These are phyloP conservation scores for Leptomonas pyrrhocoris DNA, from an alignment of 208 protist genomes.

Conservation along the genomic window DNA sequence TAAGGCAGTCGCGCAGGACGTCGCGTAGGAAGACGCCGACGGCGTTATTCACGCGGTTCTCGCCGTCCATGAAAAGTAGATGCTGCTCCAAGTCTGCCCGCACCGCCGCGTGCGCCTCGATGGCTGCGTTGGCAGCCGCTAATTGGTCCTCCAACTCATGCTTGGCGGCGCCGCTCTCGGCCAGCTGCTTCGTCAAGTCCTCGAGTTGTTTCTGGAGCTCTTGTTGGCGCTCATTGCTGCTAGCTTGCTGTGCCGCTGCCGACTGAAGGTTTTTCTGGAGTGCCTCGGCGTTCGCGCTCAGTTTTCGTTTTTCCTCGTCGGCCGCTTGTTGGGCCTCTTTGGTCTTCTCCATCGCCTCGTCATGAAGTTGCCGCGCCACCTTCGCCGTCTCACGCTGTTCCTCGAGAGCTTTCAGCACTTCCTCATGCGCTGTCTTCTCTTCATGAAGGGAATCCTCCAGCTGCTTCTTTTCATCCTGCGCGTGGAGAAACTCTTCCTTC, in stretches of 20 bases:
- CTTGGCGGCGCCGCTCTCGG: constrained; percentile 1
- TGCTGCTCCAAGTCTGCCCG: constrained; percentile 12
- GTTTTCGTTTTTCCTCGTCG: constrained; percentile 13
- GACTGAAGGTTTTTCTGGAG: background rate
- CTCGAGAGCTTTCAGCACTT: constrained; percentile 21
- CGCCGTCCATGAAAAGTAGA: constrained; percentile 16
- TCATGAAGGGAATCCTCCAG: constrained; percentile 10
- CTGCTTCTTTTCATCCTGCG: constrained; percentile 17
- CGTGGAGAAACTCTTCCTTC: too few relatives aligned
- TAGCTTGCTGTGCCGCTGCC: background rate
- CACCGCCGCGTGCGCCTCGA: constrained; percentile 6
- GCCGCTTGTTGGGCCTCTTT: background rate
- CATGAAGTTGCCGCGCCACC: background rate
- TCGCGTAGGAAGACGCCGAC: constrained; percentile 50
- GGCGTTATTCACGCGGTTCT: constrained; percentile 26
- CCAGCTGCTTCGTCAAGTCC: background rate
- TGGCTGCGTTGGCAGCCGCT: background rate
- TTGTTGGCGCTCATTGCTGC: background rate
- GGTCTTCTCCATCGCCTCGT: constrained; percentile 7
- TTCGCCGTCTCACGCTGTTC: constrained; percentile 4
- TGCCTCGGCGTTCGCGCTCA: background rate
- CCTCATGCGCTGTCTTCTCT: background rate
- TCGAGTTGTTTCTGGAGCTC: background rate
- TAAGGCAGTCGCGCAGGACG: constrained; percentile 40
- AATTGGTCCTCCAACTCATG: constrained; percentile 10